Evolutionary conservation across 768 basidiomycete genomes (phyloP).

Genomic region (Mycena galopus): DNA sequence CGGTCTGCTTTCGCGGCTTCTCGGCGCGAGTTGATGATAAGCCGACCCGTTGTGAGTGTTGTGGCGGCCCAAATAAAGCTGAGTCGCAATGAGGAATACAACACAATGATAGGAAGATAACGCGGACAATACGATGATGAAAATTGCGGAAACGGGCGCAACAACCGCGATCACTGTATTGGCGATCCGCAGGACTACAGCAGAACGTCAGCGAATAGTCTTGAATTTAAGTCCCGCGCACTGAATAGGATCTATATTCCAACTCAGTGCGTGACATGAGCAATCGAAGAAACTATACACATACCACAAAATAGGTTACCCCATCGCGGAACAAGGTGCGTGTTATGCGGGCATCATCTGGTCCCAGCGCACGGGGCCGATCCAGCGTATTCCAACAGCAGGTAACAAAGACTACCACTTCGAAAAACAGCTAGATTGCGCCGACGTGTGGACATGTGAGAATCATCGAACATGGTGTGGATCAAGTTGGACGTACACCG

Average conservation of each 20-base stretch:
- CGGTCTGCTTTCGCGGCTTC: not conserved
- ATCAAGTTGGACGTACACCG: slow-evolving; percentile 39
- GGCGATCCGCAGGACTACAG: slow-evolving; percentile 10
- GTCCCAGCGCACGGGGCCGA: slow-evolving; percentile 29
- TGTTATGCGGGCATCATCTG: not conserved
- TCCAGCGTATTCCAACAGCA: slow-evolving; percentile 47
- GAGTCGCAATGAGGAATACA: not conserved
- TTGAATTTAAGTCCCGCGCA: not conserved
- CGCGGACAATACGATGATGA: slow-evolving; percentile 25
- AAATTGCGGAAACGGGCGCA: slow-evolving; percentile 18
- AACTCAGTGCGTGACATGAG: not conserved
- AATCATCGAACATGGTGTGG: not conserved
- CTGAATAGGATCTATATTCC: not conserved
- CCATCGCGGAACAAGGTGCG: slow-evolving; percentile 21
- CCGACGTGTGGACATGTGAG: not conserved
- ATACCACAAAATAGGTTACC: slow-evolving; percentile 17
- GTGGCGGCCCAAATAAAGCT: slow-evolving; percentile 13
- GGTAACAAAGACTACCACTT: slow-evolving; percentile 45
- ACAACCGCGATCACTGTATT: slow-evolving; percentile 19
- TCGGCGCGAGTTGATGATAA: slow-evolving; percentile 23
- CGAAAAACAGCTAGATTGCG: slow-evolving; percentile 44
- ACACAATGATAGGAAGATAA: not conserved
- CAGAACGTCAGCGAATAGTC: not conserved
- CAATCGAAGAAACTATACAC: not conserved
- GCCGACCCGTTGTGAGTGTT: slow-evolving; percentile 16